phyloP scores from a whole-genome alignment of 805 yeast species.

The Monosporozyma servazzii region DNA sequence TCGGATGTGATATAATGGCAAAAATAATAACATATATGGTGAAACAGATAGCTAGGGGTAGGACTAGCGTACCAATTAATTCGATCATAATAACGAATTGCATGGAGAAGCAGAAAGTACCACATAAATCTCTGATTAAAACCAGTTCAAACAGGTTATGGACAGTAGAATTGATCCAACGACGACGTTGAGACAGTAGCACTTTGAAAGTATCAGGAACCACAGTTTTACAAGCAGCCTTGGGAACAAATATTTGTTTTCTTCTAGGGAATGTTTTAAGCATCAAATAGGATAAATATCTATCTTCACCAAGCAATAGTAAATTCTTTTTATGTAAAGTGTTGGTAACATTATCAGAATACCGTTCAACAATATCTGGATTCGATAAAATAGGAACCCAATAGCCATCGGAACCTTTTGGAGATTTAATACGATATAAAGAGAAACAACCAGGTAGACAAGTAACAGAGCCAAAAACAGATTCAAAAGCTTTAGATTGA shows the following conservation, averaged over 20 bases:
- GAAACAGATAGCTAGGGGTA: conserved; percentile 81
- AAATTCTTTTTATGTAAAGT: conserved; percentile 82
- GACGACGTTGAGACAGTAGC: conserved; percentile 82
- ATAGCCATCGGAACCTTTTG: conserved; percentile 66
- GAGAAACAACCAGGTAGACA: conserved; percentile 95
- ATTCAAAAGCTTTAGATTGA: conserved; percentile 88
- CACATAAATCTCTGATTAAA: conserved; percentile 79
- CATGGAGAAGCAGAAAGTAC: conserved; percentile 92
- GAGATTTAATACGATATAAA: conserved; percentile 84
- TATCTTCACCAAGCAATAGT: conserved; percentile 81
- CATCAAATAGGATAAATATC: conserved; percentile 79
- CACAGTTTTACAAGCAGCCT: conserved; percentile 85
- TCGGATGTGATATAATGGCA: conserved; percentile 64
- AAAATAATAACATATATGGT: conserved; percentile 68
- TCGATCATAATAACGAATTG: conserved; percentile 82
- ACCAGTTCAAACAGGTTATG: conserved; percentile 86
- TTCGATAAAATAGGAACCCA: conserved; percentile 93
- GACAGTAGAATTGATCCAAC: conserved; percentile 94
- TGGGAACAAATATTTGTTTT: conserved; percentile 77
- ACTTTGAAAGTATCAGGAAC: conserved; percentile 77
- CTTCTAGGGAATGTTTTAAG: conserved; percentile 82
- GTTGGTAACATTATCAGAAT: conserved; percentile 75
- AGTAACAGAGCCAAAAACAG: conserved; percentile 88
- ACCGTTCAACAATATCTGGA: conserved; percentile 88
- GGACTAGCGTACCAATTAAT: conserved; percentile 74